Evolutionary conservation across 805 yeast genomes (phyloP).

Genomic region (Nakazawaea anatomiae): DNA sequence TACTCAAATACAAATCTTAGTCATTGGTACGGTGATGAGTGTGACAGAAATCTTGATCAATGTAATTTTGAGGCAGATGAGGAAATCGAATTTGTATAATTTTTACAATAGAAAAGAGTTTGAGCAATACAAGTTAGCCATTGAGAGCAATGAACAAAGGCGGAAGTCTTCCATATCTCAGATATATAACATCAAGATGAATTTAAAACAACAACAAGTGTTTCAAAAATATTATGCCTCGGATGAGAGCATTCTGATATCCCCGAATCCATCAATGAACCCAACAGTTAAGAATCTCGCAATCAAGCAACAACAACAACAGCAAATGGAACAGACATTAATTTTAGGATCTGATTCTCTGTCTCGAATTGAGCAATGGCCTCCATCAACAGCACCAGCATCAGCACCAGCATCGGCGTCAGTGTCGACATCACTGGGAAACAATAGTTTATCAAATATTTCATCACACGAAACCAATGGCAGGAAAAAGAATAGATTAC

Average conservation of each 20-base stretch:
- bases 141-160: not conserved
- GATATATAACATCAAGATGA: slow-evolving; percentile 2
- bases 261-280: not conserved
- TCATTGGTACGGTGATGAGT: not conserved
- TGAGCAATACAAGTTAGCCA: not conserved
- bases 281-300: not conserved
- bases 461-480: not conserved
- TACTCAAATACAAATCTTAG: not conserved
- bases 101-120: not conserved
- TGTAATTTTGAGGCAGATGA: not conserved
- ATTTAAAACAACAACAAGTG: slow-evolving; percentile 3
- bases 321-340: not conserved
- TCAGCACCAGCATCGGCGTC: not conserved
- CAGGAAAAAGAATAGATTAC: not conserved
- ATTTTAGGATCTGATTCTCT: not conserved
- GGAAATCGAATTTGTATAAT: not conserved
- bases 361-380: not conserved
- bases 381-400: not conserved
- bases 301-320: not conserved
- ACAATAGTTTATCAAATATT: no score
- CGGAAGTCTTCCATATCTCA: slow-evolving; percentile 2
- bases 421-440: no score
- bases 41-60: not conserved
- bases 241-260: not conserved
- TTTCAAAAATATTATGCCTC: slow-evolving; percentile 1